Conservation (phyloP, 2,329 filamentous ascomycete genomes). For the Ophidiomyces ophidiicola region DNA sequence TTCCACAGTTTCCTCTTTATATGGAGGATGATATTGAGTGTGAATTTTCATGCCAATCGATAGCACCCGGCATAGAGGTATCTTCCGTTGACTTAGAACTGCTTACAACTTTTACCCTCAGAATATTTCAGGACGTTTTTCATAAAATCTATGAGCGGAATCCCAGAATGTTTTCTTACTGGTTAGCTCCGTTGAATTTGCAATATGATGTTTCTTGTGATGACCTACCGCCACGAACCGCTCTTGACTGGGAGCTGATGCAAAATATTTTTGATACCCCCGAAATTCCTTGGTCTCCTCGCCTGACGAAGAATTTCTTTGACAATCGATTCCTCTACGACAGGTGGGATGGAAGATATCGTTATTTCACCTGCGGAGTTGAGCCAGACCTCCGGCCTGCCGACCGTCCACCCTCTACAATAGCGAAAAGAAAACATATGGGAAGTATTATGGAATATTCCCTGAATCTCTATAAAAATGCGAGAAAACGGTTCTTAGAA, state of each 20-base stretch:
- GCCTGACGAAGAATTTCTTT: constrained; percentile 31
- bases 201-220: constrained; percentile 8
- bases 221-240: constrained; percentile 8
- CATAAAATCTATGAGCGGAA: constrained; percentile 68
- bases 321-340: constrained; percentile 45
- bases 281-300: constrained; percentile 36
- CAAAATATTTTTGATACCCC: constrained; percentile 26
- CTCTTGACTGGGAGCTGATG: constrained; percentile 37
- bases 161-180: constrained; percentile 61
- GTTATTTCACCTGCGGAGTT: constrained; percentile 41
- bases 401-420: constrained; percentile 25
- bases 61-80: constrained; percentile 34
- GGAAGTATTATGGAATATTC: constrained; percentile 72
- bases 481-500: constrained; percentile 37
- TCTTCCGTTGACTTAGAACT: constrained; percentile 37
- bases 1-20: constrained; percentile 61
- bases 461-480: constrained; percentile 58
- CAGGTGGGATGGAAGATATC: constrained; percentile 44
- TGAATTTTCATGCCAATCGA: constrained; percentile 40
- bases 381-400: constrained; percentile 25
- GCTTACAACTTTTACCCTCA: constrained; percentile 61
- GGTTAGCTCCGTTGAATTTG: constrained; percentile 51
- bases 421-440: constrained; percentile 33
- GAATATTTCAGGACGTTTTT: constrained; percentile 71
- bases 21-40: constrained; percentile 54